Conservation (phyloP, 306 rosid species). For the Crataegus laevigata region DNA sequence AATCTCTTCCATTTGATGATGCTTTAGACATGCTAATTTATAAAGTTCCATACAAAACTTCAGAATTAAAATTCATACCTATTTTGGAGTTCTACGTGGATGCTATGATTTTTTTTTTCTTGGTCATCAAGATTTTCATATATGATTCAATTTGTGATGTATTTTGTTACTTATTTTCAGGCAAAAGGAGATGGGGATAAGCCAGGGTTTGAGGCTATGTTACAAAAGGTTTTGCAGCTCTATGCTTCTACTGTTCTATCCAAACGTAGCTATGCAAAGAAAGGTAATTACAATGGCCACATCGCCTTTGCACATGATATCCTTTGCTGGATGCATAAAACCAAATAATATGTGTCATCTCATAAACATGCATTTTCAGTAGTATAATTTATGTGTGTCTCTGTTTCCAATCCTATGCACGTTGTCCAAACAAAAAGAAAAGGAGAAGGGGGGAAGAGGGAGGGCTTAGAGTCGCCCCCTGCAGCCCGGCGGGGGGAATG, state of each 20-base stretch:
- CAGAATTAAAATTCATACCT: neutral
- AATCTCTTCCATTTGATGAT: neutral
- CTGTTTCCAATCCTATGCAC: neutral
- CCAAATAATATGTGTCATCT: neutral
- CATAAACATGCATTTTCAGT: neutral
- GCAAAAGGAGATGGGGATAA: constrained; percentile 93
- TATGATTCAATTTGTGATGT: constrained; percentile 6
- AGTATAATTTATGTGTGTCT: neutral
- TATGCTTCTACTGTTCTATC: constrained; percentile 85
- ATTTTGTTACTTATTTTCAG: constrained; percentile 38
- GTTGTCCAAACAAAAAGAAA: neutral
- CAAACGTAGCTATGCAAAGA: constrained; percentile 69
- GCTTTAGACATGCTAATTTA: neutral
- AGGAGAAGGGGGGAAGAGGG: neutral
- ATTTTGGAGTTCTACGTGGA: constrained; percentile 4
- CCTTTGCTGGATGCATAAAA: neutral
- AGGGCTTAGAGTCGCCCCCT: neutral
- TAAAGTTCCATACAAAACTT: constrained; percentile 1
- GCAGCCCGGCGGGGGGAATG: neutral
- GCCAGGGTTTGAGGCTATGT: constrained; percentile 96
- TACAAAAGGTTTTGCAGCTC: constrained; percentile 88
- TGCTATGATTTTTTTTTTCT: neutral
- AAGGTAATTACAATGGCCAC: constrained; percentile 31
- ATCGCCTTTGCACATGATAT: neutral
- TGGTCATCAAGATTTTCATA: neutral